Evolutionary conservation across 768 basidiomycete genomes (phyloP).

Genomic region (Pisolithus tinctorius): DNA sequence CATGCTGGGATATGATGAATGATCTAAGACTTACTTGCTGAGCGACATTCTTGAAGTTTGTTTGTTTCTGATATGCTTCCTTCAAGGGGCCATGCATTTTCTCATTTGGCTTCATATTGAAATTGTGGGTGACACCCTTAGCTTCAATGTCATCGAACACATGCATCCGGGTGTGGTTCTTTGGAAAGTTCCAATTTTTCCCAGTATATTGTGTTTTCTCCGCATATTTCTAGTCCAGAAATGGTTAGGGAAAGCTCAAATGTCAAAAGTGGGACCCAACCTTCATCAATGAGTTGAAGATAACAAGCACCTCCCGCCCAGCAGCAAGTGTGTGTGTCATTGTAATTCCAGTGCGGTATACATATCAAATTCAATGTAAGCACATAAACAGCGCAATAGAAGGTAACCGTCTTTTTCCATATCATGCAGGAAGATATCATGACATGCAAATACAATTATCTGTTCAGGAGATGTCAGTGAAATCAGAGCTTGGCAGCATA

Average conservation of each 20-base stretch:
- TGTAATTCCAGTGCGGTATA: conserved; percentile 27
- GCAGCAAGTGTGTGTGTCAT: conserved; percentile 19
- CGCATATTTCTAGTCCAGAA: no score
- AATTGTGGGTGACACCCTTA: conserved; percentile 15
- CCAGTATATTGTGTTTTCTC: no score
- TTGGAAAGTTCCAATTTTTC: no score
- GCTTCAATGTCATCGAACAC: no score
- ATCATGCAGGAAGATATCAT: no score
- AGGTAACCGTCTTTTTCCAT: no score
- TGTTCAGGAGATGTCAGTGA: no score
- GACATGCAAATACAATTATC: no score
- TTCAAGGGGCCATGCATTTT: conserved; percentile 15
- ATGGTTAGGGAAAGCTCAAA: background rate
- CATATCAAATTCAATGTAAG: conserved; percentile 27
- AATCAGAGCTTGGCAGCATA: no score
- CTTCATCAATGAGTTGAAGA: conserved; percentile 15
- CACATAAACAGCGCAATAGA: conserved; percentile 11
- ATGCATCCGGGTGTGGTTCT: no score
- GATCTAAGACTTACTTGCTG: conserved; percentile 17
- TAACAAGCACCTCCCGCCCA: conserved; percentile 4
- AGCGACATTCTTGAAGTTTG: no score
- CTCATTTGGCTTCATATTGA: conserved; percentile 28
- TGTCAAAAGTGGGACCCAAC: conserved; percentile 9
- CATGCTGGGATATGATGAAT: background rate
- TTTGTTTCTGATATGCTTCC: no score